These are phyloP conservation scores for Apophysomyces elegans DNA, from an alignment of 371 early-diverging fungal genomes.

Conservation along the genomic window DNA sequence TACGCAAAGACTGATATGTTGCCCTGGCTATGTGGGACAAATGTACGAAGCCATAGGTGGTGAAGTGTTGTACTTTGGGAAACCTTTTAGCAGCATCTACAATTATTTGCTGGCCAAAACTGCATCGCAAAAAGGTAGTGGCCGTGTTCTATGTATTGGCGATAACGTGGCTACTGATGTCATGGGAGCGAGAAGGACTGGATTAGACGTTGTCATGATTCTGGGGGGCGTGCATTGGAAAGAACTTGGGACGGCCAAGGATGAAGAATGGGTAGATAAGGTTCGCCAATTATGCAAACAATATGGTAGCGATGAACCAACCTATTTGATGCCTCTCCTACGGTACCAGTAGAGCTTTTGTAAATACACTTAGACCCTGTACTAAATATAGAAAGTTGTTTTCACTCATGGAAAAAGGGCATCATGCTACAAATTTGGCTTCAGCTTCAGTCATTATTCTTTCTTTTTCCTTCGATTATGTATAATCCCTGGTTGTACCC, in stretches of 20 bases:
- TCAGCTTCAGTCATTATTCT: not conserved
- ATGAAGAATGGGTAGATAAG: conserved; percentile 17
- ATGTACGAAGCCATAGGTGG: conserved; percentile 51
- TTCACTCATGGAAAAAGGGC: conserved; percentile 4
- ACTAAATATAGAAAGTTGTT: conserved; percentile 14
- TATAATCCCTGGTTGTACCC: conserved; percentile 18
- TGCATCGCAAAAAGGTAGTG: conserved; percentile 9
- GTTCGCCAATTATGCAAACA: conserved; percentile 26
- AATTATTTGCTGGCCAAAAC: conserved; percentile 27
- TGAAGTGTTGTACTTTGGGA: conserved; percentile 49
- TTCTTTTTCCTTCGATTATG: not conserved
- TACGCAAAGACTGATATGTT: conserved; percentile 26
- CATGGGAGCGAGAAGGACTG: conserved; percentile 39
- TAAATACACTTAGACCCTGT: not conserved
- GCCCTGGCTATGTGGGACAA: conserved; percentile 47
- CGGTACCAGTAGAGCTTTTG: conserved; percentile 17
- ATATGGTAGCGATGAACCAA: conserved; percentile 28
- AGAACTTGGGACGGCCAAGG: conserved; percentile 2
- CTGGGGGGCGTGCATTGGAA: conserved; percentile 55
- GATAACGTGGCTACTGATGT: conserved; percentile 52
- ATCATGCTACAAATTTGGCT: not conserved
- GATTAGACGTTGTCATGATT: conserved; percentile 49
- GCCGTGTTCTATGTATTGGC: conserved; percentile 41
- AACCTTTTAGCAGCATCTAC: conserved; percentile 48
- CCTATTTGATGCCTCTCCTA: conserved; percentile 35